Evolutionary conservation across 192 early-diverging fungal genomes (phyloP).

Genomic region (Kappamyces sp.): DNA sequence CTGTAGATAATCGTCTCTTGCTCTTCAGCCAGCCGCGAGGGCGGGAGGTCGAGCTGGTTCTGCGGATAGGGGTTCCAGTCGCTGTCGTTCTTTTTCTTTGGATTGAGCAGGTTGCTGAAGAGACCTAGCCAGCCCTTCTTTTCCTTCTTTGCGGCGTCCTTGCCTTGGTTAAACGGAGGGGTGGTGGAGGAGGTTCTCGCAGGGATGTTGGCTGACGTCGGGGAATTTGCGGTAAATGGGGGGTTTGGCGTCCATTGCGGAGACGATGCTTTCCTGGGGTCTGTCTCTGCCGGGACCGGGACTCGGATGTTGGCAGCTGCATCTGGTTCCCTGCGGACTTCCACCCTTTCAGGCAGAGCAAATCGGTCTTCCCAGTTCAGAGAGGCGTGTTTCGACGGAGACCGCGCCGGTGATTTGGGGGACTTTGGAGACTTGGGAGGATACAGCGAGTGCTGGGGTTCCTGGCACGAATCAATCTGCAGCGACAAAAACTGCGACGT

Average conservation of each 20-base stretch:
- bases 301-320: no score
- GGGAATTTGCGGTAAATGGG: no score
- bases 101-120: slow-evolving; percentile 6
- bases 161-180: no score
- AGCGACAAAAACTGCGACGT: not conserved
- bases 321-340: no score
- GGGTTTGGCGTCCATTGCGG: no score
- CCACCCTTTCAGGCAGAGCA: no score
- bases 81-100: slow-evolving; percentile 9
- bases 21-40: slow-evolving; percentile 20
- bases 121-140: slow-evolving; percentile 11
- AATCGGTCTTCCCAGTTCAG: not conserved
- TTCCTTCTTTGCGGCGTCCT: slow-evolving; percentile 1
- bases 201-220: no score
- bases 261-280: no score
- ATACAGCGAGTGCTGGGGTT: not conserved
- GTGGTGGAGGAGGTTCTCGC: no score
- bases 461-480: not conserved
- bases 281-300: no score
- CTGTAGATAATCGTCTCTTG: slow-evolving; percentile 33
- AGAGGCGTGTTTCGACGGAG: not conserved
- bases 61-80: slow-evolving; percentile 27
- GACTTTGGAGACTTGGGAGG: not conserved
- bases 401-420: not conserved
- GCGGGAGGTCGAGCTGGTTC: not conserved